Percentiles rank a stretch among this genome's conserved stretches.
Conservation (phyloP, 106 monocot genomes). For the Phalaenopsis equestris region DNA sequence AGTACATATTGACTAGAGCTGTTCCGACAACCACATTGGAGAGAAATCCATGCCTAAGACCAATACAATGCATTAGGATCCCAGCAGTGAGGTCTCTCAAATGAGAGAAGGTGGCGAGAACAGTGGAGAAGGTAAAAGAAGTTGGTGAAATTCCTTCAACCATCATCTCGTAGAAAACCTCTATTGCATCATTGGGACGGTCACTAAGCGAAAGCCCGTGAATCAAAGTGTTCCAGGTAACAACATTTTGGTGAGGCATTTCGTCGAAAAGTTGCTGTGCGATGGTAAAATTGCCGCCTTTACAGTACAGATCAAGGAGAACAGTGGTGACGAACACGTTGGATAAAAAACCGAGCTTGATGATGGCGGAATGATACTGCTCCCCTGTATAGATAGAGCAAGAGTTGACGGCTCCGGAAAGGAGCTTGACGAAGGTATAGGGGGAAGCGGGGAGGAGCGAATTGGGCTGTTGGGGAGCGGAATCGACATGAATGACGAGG, state of each 20-base stretch:
- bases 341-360: slow-evolving; percentile 29
- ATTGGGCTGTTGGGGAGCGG: not conserved
- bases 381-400: slow-evolving; percentile 11
- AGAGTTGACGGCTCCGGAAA: slow-evolving; percentile 25
- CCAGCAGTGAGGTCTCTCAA: slow-evolving; percentile 8
- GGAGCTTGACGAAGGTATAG: slow-evolving; percentile 20
- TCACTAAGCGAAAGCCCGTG: not conserved
- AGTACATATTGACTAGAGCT: slow-evolving; percentile 39
- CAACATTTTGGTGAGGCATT: slow-evolving; percentile 1
- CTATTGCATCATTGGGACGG: not conserved
- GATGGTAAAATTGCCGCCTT: not conserved
- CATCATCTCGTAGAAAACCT: not conserved
- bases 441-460: slow-evolving; percentile 5
- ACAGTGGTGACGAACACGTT: slow-evolving; percentile 32
- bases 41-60: slow-evolving; percentile 26
- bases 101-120: slow-evolving; percentile 19
- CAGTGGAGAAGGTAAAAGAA: slow-evolving; percentile 24
- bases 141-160: slow-evolving; percentile 12
- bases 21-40: slow-evolving; percentile 34
- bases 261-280: not conserved
- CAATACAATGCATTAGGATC: slow-evolving; percentile 25
- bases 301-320: slow-evolving; percentile 30
- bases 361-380: slow-evolving; percentile 16
- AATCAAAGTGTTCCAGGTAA: slow-evolving; percentile 5
- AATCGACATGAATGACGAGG: not conserved